phyloP scores from a whole-genome alignment of 495 filamentous ascomycete genomes.

The Thermothielavioides terrestris region DNA sequence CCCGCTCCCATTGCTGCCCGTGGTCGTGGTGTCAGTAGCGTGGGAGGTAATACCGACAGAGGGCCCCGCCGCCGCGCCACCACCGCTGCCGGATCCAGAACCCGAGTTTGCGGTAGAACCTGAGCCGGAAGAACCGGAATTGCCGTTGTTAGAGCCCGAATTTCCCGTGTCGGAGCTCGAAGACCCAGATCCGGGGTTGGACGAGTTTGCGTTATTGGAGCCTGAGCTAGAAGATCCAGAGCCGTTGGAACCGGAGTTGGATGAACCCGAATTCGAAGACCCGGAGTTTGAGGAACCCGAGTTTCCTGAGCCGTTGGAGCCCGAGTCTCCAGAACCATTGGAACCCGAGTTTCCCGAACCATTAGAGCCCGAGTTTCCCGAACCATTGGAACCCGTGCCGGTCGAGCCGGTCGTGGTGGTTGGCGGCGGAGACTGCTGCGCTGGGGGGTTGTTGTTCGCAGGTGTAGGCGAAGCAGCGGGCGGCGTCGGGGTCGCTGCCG shows the following conservation, averaged over 20 bases:
- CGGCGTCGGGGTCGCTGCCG: background rate
- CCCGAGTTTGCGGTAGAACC: background rate
- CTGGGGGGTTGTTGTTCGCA: background rate
- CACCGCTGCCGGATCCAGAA: conserved; percentile 4
- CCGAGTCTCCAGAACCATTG: background rate
- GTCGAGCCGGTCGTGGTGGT: background rate
- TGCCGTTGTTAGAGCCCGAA: background rate
- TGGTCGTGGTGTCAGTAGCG: background rate
- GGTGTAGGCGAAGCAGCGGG: background rate
- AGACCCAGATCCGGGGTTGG: background rate
- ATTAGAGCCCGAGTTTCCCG: background rate
- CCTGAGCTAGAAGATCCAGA: background rate
- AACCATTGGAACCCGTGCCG: background rate
- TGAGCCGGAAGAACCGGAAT: background rate
- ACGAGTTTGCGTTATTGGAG: background rate
- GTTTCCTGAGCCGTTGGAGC: no score
- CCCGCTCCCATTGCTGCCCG: background rate
- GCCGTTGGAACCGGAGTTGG: background rate
- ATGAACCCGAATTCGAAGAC: background rate
- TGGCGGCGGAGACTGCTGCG: background rate
- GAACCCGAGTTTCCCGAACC: background rate
- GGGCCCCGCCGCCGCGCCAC: background rate
- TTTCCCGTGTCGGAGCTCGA: background rate
- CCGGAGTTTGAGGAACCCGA: background rate
- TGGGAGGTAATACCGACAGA: background rate